phyloP scores from a whole-genome alignment of 768 basidiomycete species.

The Macrolepiota fuliginosa region DNA sequence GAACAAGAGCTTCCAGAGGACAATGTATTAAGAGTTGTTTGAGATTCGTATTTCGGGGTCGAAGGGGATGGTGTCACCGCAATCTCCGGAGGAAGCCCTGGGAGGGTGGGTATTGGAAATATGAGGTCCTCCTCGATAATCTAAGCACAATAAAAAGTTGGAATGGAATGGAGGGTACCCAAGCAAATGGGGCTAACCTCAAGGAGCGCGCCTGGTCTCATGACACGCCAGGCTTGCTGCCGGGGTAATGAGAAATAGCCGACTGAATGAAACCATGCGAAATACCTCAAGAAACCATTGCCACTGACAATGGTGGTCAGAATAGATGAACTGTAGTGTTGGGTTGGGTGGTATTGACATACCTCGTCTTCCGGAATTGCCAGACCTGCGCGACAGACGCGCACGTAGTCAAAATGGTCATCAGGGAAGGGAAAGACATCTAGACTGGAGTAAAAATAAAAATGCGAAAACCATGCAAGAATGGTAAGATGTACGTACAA shows the following conservation, averaged over 20 bases:
- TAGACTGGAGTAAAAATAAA: conserved; percentile 37
- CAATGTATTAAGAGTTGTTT: not conserved
- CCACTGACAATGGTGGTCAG: conserved; percentile 42
- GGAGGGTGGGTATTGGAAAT: conserved; percentile 51
- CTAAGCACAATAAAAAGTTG: conserved; percentile 28
- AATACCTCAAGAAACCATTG: conserved; percentile 61
- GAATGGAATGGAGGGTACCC: not conserved
- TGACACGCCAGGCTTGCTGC: conserved; percentile 67
- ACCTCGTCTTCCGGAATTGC: conserved; percentile 74
- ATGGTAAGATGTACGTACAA: conserved; percentile 48
- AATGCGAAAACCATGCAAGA: not conserved
- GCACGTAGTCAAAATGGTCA: conserved; percentile 61
- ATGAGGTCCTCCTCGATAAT: conserved; percentile 73
- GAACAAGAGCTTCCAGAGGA: conserved; percentile 15
- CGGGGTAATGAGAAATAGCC: conserved; percentile 15
- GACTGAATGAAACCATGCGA: conserved; percentile 12
- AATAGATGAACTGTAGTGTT: conserved; percentile 4
- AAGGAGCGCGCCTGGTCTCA: conserved; percentile 58
- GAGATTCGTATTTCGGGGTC: conserved; percentile 9
- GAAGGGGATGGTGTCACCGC: conserved; percentile 16
- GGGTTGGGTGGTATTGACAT: not conserved
- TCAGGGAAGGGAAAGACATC: conserved; percentile 61
- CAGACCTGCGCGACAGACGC: conserved; percentile 61
- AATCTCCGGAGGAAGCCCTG: conserved; percentile 16
- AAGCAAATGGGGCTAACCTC: conserved; percentile 44